Conservation (phyloP, 1,284 basidiomycete species). For the Irpex lacteus region DNA sequence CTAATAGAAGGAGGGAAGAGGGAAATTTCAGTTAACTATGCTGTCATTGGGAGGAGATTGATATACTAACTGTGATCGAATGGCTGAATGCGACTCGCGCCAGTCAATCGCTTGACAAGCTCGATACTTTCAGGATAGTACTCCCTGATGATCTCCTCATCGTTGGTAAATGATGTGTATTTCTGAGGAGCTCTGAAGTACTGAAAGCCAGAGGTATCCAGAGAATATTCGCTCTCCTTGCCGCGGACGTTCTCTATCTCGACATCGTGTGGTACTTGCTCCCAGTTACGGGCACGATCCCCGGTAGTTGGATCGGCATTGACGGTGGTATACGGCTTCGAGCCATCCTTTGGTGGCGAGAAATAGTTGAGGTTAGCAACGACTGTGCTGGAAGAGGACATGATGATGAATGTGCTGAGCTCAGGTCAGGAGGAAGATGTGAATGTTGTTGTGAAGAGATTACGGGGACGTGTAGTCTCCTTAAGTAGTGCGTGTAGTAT, state of each 20-base stretch:
- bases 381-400: constrained; percentile 17
- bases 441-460: background rate
- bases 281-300: constrained; percentile 22
- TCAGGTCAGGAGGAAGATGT: background rate
- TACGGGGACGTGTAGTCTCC: background rate
- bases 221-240: constrained; percentile 41
- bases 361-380: constrained; percentile 30
- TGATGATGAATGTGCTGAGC: background rate
- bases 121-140: constrained; percentile 62
- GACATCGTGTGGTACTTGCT: constrained; percentile 25
- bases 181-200: constrained; percentile 39
- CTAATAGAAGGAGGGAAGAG: constrained; percentile 22
- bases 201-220: constrained; percentile 60
- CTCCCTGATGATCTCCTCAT: constrained; percentile 45
- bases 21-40: background rate
- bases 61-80: constrained; percentile 61
- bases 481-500: background rate
- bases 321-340: constrained; percentile 27
- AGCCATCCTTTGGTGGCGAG: constrained; percentile 30
- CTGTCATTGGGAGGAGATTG: background rate
- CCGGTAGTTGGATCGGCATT: constrained; percentile 24
- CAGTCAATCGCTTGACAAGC: constrained; percentile 58
- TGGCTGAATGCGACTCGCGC: constrained; percentile 53
- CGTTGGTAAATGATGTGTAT: constrained; percentile 43
- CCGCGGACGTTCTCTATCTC: constrained; percentile 57